Percentiles rank a stretch among this genome's conserved stretches.
These are phyloP conservation scores for Solanum chiquidenum DNA, from an alignment of 257 asterid genomes.

Conservation along the genomic window DNA sequence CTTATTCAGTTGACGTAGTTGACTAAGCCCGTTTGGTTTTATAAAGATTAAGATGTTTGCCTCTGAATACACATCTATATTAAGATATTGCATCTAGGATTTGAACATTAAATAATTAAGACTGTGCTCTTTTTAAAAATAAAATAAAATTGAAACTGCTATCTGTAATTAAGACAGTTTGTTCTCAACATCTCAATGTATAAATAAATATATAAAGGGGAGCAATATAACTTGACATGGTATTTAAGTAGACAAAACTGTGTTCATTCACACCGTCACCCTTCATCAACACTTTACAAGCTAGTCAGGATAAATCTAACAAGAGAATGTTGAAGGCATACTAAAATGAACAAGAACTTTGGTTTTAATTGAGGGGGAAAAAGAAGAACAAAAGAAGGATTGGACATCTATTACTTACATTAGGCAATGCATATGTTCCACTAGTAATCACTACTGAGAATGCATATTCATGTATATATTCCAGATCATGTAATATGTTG, in stretches of 20 bases:
- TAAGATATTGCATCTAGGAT: background rate
- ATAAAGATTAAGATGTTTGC: background rate
- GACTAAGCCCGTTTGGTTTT: background rate
- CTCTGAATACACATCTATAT: background rate
- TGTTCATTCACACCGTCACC: background rate
- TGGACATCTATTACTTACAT: too few species aligned
- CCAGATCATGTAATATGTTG: too few species aligned
- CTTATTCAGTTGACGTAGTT: background rate
- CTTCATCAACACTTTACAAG: background rate
- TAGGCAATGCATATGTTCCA: too few species aligned
- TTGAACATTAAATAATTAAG: background rate
- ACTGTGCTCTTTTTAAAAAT: background rate
- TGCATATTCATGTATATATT: too few species aligned
- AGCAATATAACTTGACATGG: background rate
- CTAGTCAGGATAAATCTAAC: background rate
- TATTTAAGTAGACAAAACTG: background rate
- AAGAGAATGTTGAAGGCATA: background rate
- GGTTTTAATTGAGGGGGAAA: background rate
- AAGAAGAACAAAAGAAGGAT: too few species aligned
- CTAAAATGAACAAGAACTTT: background rate
- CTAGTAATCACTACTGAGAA: too few species aligned
- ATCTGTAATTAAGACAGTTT: background rate
- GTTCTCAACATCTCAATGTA: background rate
- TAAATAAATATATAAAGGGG: background rate
- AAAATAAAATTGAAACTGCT: background rate